Base-by-base conservation (phyloP, 495 filamentous ascomycete species). In the Podospora pseudopauciseta region DNA sequence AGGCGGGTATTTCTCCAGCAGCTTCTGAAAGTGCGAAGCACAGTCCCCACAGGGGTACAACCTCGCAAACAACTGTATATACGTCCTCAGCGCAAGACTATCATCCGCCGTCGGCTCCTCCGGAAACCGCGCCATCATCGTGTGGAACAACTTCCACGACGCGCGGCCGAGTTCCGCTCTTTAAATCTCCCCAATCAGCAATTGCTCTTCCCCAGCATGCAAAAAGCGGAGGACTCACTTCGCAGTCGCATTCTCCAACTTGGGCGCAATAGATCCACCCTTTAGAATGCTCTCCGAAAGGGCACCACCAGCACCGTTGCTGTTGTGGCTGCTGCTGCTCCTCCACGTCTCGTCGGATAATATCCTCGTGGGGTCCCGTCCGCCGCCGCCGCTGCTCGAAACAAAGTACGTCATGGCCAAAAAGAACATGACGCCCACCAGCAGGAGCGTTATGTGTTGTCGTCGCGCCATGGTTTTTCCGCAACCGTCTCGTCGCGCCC, bases 1-100 rank as follows among this genome's bases (percentile, higher is more conserved):
- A 3, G 95, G 95, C n/a, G 95, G 95, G 73, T 88, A 98, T 67
- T 92, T 88, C 44, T 81, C 81, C 9, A 99, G 79, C 67, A 98
- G 85, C 68, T 89, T 83, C 68, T 91, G 92, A 81, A 98, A 98
- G 78, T 98, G 94, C 39, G 86, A 80, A 0, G 94, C 94, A 80
- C 94, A 98, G 81, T 98, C 93, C 79, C 94, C 94, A 75, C 94
- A 96, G 56, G 96, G 96, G 77, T 99, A 99, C 6, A 99, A 80
- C 54, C 95, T 88, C 30, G 92, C 91, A 72, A 98, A 98, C 2
- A 99, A 86, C 75, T 92, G 88, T 70, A 99, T 88, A 79, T 90
- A 98, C 5, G 90, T 90, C 70, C 89, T 87, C 54, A 99, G 83
- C 2, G 96, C 92, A 55, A 90, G 85, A 66, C 90, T 89, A 74